A percentile compares a stretch with the other conserved stretches of the same genome.
phyloP scores from a whole-genome alignment of 192 early-diverging fungal species.

The Phlyctochytrium planicorne region DNA sequence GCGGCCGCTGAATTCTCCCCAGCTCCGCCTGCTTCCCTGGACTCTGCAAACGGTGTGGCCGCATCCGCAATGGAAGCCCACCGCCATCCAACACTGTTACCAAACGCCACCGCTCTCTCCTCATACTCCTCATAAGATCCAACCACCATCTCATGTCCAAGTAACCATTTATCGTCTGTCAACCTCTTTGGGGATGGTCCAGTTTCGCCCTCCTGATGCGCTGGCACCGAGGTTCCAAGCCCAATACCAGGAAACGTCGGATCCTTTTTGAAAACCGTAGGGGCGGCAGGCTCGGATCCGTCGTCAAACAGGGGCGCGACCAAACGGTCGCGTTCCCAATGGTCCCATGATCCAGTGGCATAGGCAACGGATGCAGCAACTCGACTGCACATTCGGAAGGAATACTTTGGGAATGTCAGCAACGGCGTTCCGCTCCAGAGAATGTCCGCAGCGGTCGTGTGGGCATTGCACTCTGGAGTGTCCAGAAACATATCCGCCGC shows the following conservation, averaged over 20 bases:
- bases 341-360: constrained; percentile 64
- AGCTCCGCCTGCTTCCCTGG: background rate
- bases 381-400: constrained; percentile 88
- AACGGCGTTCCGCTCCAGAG: constrained; percentile 93
- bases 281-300: constrained; percentile 50
- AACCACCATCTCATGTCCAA: constrained; percentile 52
- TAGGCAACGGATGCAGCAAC: constrained; percentile 84
- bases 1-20: background rate
- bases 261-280: background rate
- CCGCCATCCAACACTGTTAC: constrained; percentile 28
- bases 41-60: background rate
- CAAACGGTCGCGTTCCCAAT: constrained; percentile 27
- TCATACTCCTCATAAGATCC: constrained; percentile 50
- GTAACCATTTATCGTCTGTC: constrained; percentile 24
- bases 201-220: background rate
- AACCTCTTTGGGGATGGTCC: constrained; percentile 20
- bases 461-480: constrained; percentile 95
- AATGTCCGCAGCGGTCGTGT: constrained; percentile 94
- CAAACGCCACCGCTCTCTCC: constrained; percentile 42
- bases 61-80: constrained; percentile 15
- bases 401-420: constrained; percentile 82
- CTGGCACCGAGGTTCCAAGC: background rate
- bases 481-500: constrained; percentile 91
- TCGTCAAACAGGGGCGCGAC: constrained; percentile 35
- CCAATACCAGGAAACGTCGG: background rate